These are phyloP conservation scores for Hypoxylon trugodes DNA, from an alignment of 495 filamentous ascomycete genomes.

Conservation along the genomic window DNA sequence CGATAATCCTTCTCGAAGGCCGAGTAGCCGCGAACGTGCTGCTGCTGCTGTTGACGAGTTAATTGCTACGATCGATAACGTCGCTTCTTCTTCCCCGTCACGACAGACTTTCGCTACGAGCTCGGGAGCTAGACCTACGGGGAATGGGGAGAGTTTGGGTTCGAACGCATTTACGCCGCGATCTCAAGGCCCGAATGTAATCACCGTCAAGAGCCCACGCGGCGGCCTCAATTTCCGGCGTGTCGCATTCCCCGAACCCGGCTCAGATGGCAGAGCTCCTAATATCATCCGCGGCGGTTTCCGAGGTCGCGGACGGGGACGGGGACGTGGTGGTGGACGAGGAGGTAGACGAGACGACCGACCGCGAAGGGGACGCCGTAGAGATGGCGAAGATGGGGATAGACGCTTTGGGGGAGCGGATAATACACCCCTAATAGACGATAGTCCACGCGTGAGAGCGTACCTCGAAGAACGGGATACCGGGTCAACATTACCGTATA, in stretches of 20 bases:
- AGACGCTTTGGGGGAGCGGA: no score
- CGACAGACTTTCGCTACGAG: background rate
- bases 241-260: no score
- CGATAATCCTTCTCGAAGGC: background rate
- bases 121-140: background rate
- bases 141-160: background rate
- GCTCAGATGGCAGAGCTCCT: no score
- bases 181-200: constrained; percentile 36
- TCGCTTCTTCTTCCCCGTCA: background rate
- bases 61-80: constrained; percentile 1
- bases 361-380: constrained; percentile 8
- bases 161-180: constrained; percentile 27
- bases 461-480: constrained; percentile 26
- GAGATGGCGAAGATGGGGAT: background rate
- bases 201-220: constrained; percentile 9
- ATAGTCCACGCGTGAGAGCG: background rate
- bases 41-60: constrained; percentile 29
- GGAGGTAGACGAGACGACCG: constrained; percentile 26
- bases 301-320: constrained; percentile 14
- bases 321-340: background rate
- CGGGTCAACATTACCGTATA: constrained; percentile 20
- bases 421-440: no score
- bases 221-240: constrained; percentile 7
- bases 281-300: constrained; percentile 38
- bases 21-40: constrained; percentile 24